Evolutionary conservation across 345 rosid genomes (phyloP).

Genomic region (Salix dunnii): DNA sequence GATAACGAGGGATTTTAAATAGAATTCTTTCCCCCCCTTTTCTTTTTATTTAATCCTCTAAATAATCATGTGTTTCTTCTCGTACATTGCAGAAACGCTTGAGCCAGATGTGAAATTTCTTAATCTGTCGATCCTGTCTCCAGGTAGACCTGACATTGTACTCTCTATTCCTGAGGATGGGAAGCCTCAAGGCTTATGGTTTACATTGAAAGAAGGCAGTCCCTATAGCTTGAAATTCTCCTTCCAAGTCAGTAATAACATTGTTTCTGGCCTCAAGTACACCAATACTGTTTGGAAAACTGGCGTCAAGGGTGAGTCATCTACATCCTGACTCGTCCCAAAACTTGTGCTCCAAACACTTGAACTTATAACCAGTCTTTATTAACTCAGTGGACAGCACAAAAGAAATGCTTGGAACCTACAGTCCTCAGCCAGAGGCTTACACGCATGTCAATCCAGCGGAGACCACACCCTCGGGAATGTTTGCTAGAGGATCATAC

Average conservation of each 20-base stretch:
- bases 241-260: slow-evolving; percentile 78
- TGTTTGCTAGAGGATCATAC: slow-evolving; percentile 70
- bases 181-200: slow-evolving; percentile 62
- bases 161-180: slow-evolving; percentile 58
- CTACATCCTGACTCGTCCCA: not conserved
- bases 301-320: slow-evolving; percentile 53
- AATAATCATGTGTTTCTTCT: not conserved
- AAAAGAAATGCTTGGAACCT: slow-evolving; percentile 77
- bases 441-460: slow-evolving; percentile 62
- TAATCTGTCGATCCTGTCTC: slow-evolving; percentile 56
- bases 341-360: not conserved
- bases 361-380: not conserved
- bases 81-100: slow-evolving; percentile 58
- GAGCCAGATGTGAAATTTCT: slow-evolving; percentile 73
- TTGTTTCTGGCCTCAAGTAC: slow-evolving; percentile 81
- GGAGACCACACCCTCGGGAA: slow-evolving; percentile 71
- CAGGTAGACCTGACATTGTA: slow-evolving; percentile 56
- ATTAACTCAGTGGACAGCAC: slow-evolving; percentile 53
- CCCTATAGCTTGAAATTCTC: slow-evolving; percentile 57
- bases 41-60: not conserved
- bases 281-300: slow-evolving; percentile 81
- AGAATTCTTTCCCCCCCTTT: no score
- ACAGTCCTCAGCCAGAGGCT: slow-evolving; percentile 70
- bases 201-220: slow-evolving; percentile 72
- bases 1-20: no score